A percentile compares a stretch with the other conserved stretches of the same genome.
Conservation (phyloP, 768 basidiomycete genomes). For the Crepidotus variabilis region DNA sequence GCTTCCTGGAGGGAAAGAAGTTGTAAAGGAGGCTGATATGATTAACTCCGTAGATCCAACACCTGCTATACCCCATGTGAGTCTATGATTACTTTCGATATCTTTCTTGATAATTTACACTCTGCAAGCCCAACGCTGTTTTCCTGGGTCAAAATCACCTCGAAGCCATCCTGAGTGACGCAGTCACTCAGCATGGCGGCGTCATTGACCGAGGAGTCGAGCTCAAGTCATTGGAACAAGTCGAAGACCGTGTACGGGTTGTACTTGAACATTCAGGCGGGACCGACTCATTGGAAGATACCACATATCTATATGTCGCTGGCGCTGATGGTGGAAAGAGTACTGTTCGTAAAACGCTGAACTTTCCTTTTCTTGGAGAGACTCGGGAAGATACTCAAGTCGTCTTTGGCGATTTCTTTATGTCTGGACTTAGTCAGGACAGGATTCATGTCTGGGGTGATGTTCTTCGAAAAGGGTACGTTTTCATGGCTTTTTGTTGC, state of each 20-base stretch:
- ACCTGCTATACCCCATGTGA: background rate
- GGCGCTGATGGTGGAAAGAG: conserved; percentile 43
- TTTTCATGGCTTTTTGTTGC: background rate
- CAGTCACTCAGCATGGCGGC: conserved; percentile 26
- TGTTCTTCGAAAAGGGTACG: background rate
- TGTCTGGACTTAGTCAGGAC: conserved; percentile 27
- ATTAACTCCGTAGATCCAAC: conserved; percentile 10
- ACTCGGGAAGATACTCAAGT: conserved; percentile 27
- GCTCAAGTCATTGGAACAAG: conserved; percentile 37
- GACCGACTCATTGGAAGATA: conserved; percentile 16
- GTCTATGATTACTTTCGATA: too few species aligned
- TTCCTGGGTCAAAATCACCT: conserved; percentile 28
- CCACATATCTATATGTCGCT: conserved; percentile 31
- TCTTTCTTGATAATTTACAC: background rate
- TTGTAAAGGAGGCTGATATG: conserved; percentile 23
- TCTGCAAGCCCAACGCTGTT: conserved; percentile 19
- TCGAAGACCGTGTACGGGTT: conserved; percentile 24
- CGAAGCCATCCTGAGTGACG: conserved; percentile 30
- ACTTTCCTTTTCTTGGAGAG: conserved; percentile 37
- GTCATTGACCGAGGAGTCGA: conserved; percentile 40
- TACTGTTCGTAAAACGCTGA: conserved; percentile 33
- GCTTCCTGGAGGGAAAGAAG: conserved; percentile 17
- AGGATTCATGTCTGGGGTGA: background rate
- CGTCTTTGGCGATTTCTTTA: conserved; percentile 37
- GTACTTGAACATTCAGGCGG: conserved; percentile 26